Base-by-base conservation (phyloP, 78 protist species). In the Planoprotostelium fungivorum region DNA sequence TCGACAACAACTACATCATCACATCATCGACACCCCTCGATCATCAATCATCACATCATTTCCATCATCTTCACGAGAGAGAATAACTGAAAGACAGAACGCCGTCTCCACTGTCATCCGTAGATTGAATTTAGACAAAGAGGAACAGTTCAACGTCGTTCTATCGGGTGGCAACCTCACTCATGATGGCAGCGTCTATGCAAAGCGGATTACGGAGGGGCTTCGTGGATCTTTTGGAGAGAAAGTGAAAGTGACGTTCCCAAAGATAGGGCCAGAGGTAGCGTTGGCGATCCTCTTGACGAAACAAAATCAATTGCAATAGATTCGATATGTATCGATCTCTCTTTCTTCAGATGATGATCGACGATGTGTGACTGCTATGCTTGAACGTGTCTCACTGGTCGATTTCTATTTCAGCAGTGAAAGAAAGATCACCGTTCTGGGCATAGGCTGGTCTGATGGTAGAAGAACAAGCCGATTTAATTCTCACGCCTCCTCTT, bases 141-240 rank as follows among this genome's bases (percentile, higher is more conserved):
- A 37, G n/a, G 38, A 39, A 1, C 84, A 85, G 1, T 36, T 89
- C 38, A 37, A 34, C 1, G 88, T 90, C 29, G 91, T 92, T 38
- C 85, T 89, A 35, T 89, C 94, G 29, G 94, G 94, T 37, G 94
- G 94, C 35, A 92, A 89, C 34, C 87, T 92, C 36, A 51, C 73
- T 51, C 73, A 51, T 51, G 73, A 51, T 25, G 73, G 73, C 5
- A 51, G 73, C 73, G 73, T 51, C 5, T 51, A 51, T 16, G 73
- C 73, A 16, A 51, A 51, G 16, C 31, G 31, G 73, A 16, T 51
- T 25, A 51, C 73, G 16, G 73, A 5, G 31, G 16, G 16, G 73
- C 5, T 51, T 25, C 31, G 16, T 5, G 73, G 16, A 16, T 25
- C 16, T 5, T 51, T 25, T 16, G 16, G 16, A 51, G 73, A 51